A percentile compares a stretch with the other conserved stretches of the same genome.
Evolutionary conservation across 2,329 filamentous ascomycete genomes (phyloP).

Genomic region (Tetracladium maxilliforme): DNA sequence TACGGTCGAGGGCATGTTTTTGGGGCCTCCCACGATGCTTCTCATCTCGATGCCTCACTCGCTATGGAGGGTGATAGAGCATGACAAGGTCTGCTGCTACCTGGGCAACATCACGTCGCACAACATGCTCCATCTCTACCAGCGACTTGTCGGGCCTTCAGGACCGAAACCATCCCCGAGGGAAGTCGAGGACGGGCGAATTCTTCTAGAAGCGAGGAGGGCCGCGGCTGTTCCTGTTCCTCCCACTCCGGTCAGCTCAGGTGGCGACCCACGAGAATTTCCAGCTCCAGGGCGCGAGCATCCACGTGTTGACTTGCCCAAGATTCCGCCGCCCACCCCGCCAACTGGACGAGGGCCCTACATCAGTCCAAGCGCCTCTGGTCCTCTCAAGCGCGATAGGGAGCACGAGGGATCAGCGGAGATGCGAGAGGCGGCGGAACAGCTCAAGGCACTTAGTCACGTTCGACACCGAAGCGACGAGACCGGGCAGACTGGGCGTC

Average conservation of each 20-base stretch:
- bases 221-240: too few relatives aligned
- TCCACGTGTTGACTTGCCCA: too few relatives aligned
- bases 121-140: constrained; percentile 51
- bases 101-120: constrained; percentile 51
- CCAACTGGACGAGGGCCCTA: too few relatives aligned
- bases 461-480: constrained; percentile 40
- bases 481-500: too few relatives aligned
- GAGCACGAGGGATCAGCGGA: constrained; percentile 50
- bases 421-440: constrained; percentile 54
- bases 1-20: constrained; percentile 51
- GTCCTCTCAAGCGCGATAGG: constrained; percentile 20
- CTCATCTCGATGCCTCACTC: constrained; percentile 50
- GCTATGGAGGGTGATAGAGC: constrained; percentile 49
- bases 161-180: constrained; percentile 28
- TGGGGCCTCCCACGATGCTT: constrained; percentile 50
- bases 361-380: constrained; percentile 4
- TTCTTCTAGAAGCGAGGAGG: constrained; percentile 28
- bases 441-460: constrained; percentile 50
- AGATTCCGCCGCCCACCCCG: too few relatives aligned
- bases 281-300: too few relatives aligned
- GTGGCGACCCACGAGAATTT: background rate
- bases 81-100: constrained; percentile 52
- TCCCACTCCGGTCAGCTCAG: background rate
- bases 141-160: constrained; percentile 34
- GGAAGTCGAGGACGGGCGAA: constrained; percentile 40